Evolutionary conservation across 73 alveolate species (phyloP), one percentile per base, ranked within the genome.

Genomic region (Paramecium biaurelia): DNA sequence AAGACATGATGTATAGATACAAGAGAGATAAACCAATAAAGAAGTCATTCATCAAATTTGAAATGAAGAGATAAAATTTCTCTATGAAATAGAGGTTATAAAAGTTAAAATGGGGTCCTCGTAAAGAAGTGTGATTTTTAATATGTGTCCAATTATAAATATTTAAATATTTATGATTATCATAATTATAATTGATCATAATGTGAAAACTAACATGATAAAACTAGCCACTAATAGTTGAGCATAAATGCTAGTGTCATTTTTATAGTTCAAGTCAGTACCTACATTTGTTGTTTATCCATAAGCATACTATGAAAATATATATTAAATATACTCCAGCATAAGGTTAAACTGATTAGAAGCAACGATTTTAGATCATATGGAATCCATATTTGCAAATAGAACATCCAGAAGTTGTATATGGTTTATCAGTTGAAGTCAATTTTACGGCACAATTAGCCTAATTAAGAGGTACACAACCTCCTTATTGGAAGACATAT

Each of bases 41-140:
- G 76, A 79, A 79, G 15, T 79, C 90, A 10, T 79, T 79, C 12
- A 43, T 79, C 4, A 79, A 45, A 79, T 79, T 79, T 79, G 90
- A 79, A n/a, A 79, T 79, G 70, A 79, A 47, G 76, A 79, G 90
- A 79, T 12, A 30, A 42, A 28, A 47, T 45, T 79, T 24, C 23
- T 79, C 90, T 10, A 79, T 23, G 90, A 79, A 79, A 23, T 24
- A 43, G 5, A 79, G 90, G 24, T 23, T 38, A 42, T 79, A 79
- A 34, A 79, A 47, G n/a, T 23, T 79, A n/a, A 79, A 79, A 47
- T 79, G 90, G 90, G 90, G 90, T 43, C 76, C 90, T 43, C 21
- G 90, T 10, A 79, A 79, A 37, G 74, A 79, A 42, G 70, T 79
- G 12, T 79, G 90, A 79, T 12, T 20, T 79, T n/a, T 7, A 1